Base-by-base conservation (phyloP, 2,329 filamentous ascomycete species). In the Lasiodiplodia sp. region DNA sequence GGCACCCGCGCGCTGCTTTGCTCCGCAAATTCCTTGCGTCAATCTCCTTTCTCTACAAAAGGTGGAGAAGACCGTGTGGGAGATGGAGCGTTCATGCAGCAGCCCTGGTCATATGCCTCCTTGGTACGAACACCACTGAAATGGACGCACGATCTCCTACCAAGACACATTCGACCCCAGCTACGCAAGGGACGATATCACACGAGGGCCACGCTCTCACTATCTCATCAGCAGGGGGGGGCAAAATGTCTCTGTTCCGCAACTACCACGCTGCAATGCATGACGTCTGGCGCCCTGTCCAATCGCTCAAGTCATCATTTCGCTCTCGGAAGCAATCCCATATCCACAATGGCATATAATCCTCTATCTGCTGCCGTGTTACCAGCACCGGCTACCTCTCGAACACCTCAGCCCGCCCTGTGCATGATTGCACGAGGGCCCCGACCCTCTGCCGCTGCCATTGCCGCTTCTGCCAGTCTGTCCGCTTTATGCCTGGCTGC, bases 161-260 rank as follows among this genome's bases (percentile, higher is more conserved):
- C 44, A 63, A 28, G 37, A 38, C 44, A 63, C 34, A 37, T 16
- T n/a, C 31, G 44, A 40, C 44, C 25, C 18, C 14, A 18, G 60
- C 60, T 31, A 64, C 44, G 60, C 60, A 64, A 64, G 60, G 60
- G 60, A 64, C 28, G 18, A 38, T 52, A 64, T n/a, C 12, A 64
- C 44, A 31, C 16, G 28, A 38, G 44, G n/a, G 11, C 60, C 60
- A 52, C 31, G 44, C 47, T 64, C n/a, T 37, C n/a, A 52, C 11
- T 14, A 44, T 28, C 60, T 51, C 60, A 64, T 38, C 47, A 52
- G 38, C 38, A 49, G 47, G 60, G 47, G 25, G 28, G 28, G 60
- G 18, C 14, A n/a, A 60, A 47, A 64, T 64, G 60, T 64, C 60
- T 64, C 60, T 64, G 44, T 25, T 52, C 40, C 31, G 51, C 60